A percentile compares a stretch with the other conserved stretches of the same genome.
Conservation (phyloP, 768 basidiomycete genomes). For the Tricholoma terreum region DNA sequence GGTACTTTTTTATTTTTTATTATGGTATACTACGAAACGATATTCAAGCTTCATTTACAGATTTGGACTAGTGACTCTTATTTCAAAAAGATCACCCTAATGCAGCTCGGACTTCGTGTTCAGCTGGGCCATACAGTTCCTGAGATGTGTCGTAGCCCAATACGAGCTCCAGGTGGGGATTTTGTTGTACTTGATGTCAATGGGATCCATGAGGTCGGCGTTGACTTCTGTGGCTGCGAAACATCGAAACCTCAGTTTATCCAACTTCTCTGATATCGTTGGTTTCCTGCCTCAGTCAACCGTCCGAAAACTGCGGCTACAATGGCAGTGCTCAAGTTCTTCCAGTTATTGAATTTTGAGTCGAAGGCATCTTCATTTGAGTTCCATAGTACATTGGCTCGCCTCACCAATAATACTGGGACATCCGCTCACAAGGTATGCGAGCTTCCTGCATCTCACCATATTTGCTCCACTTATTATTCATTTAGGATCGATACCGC, state of each 20-base stretch:
- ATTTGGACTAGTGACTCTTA: not conserved
- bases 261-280: slow-evolving; percentile 4
- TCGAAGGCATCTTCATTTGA: slow-evolving; percentile 9
- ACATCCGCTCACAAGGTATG: no score
- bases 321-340: slow-evolving; percentile 4
- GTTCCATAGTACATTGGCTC: slow-evolving; percentile 10
- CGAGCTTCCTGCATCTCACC: no score
- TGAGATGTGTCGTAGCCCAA: no score
- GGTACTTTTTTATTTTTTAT: no score
- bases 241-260: no score
- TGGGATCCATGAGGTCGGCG: no score
- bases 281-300: slow-evolving; percentile 6
- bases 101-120: not conserved
- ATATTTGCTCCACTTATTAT: no score
- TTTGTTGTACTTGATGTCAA: no score
- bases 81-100: not conserved
- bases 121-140: no score
- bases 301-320: slow-evolving; percentile 10
- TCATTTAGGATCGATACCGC: slow-evolving; percentile 17
- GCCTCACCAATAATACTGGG: no score
- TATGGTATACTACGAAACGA: no score
- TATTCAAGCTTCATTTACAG: not conserved
- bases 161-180: no score
- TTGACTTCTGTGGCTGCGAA: slow-evolving; percentile 8
- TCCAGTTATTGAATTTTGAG: slow-evolving; percentile 8